phyloP scores from a whole-genome alignment of 768 basidiomycete genomes.

The Lactarius trivialis region DNA sequence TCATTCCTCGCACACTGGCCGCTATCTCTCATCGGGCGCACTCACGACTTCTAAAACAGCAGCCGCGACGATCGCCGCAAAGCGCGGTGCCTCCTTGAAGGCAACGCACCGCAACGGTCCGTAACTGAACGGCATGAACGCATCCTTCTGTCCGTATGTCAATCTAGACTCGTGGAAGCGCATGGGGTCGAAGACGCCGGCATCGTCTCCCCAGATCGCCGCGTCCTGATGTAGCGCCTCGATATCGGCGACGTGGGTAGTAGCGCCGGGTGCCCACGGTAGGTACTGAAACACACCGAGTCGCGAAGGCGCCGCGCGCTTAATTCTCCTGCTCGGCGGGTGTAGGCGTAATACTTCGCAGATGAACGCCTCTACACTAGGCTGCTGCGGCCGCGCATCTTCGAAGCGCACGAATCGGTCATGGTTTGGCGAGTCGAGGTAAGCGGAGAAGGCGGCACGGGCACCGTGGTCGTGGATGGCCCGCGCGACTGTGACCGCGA shows the following conservation, averaged over 20 bases:
- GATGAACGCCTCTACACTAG: slow-evolving; percentile 35
- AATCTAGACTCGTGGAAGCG: slow-evolving; percentile 32
- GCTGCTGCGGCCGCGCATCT: slow-evolving; percentile 2
- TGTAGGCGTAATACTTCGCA: slow-evolving; percentile 43
- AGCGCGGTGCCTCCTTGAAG: slow-evolving; percentile 43
- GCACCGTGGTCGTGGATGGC: slow-evolving; percentile 29
- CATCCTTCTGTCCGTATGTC: slow-evolving; percentile 21
- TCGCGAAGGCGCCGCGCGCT: slow-evolving; percentile 24
- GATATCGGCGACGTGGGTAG: slow-evolving; percentile 26
- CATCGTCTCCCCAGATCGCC: slow-evolving; percentile 35
- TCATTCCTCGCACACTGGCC: slow-evolving; percentile 24
- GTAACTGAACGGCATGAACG: slow-evolving; percentile 42
- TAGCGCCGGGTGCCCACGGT: slow-evolving; percentile 1
- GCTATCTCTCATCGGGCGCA: slow-evolving; percentile 27
- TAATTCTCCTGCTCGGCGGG: slow-evolving; percentile 46
- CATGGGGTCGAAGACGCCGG: slow-evolving; percentile 39
- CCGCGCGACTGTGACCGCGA: slow-evolving; percentile 40
- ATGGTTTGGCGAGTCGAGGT: slow-evolving; percentile 31
- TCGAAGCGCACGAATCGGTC: slow-evolving; percentile 28
- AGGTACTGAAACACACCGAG: background rate
- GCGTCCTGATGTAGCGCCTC: slow-evolving; percentile 24
- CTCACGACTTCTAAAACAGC: slow-evolving; percentile 35
- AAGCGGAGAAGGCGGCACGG: slow-evolving; percentile 31
- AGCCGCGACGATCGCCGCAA: slow-evolving; percentile 43
- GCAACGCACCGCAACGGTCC: slow-evolving; percentile 45